Evolutionary conservation across 2,329 filamentous ascomycete genomes (phyloP), one percentile per base, ranked within the genome.

Genomic region (Trichoderma atrobrunneum): DNA sequence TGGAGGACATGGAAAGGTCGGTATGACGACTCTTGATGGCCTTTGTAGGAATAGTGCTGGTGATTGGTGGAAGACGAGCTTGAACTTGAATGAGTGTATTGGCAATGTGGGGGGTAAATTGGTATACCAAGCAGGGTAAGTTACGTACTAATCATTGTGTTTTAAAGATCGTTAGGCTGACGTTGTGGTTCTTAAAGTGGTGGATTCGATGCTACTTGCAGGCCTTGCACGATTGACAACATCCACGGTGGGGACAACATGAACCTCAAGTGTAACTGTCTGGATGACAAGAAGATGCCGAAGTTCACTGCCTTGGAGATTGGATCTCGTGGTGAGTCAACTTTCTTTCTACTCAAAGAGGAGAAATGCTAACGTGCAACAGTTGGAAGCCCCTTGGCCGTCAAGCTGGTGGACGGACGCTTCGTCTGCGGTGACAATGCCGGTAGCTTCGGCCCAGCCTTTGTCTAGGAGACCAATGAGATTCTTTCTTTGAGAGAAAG

Each of bases 21-120:
- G 76, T 18, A 61, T 67, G 59, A 74, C 75, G 48, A 74, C 72
- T 11, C 74, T 78, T 7, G 72, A 74, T 70, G 78, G 67, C 6
- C 54, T 69, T 32, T 79, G 78, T 48, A 60, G 67, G 7, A 76
- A 78, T 36, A 70, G 63, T 2, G 60, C 64, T 26, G 73, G 74
- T 0, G n/a, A 60, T 6, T 74, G 74, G 75, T 78, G 76, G 76
- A 60, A 72, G n/a, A 78, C 78, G 60, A 76, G 62, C 39, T 26
- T 79, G 60, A 77, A 78, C 54, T 48, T 78, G 71, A 78, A 78
- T 26, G 24, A 51, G 12, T 78, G 77, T 21, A 21, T 78, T 21
- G 76, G 66, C 11, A 77, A 75, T 62, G 32, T 63, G 14, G 71
- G 54, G 16, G 77, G 77, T 0, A 57, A 39, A 8, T 71, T 79